phyloP scores from a whole-genome alignment of 2,329 filamentous ascomycete genomes.

The Fusarium nodosum region DNA sequence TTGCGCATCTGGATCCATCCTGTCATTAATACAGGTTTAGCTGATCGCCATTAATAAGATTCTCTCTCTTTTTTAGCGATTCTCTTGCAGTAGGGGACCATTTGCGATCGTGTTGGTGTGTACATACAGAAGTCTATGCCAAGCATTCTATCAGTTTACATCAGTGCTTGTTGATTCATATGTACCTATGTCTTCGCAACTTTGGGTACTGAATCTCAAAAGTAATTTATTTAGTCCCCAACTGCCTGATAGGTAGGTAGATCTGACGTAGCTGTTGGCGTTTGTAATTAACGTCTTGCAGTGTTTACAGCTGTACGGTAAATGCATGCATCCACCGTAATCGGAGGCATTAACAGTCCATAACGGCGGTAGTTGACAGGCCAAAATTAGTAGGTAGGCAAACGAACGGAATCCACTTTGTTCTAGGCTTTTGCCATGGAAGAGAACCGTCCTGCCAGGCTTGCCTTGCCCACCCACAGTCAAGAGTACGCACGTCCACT shows the following conservation, averaged over 20 bases:
- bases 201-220: not conserved
- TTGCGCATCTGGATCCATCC: slow-evolving; percentile 34
- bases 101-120: slow-evolving; percentile 19
- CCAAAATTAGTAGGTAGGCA: not conserved
- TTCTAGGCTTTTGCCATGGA: slow-evolving; percentile 41
- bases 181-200: not conserved
- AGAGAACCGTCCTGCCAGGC: slow-evolving; percentile 9
- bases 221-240: not conserved
- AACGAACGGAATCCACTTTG: slow-evolving; percentile 33
- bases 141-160: not conserved
- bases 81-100: slow-evolving; percentile 9
- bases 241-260: not conserved
- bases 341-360: slow-evolving; percentile 15
- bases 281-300: not conserved
- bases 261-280: not conserved
- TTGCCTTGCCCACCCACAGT: not conserved
- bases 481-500: slow-evolving; percentile 7
- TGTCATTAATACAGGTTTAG: slow-evolving; percentile 28
- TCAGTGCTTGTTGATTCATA: not conserved
- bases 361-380: not conserved
- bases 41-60: slow-evolving; percentile 30
- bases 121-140: slow-evolving; percentile 14
- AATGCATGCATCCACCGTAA: slow-evolving; percentile 16
- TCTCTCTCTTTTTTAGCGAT: slow-evolving; percentile 25
- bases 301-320: not conserved